Conservation (phyloP, 1,284 basidiomycete genomes). For the Porogramme epimiltina region DNA sequence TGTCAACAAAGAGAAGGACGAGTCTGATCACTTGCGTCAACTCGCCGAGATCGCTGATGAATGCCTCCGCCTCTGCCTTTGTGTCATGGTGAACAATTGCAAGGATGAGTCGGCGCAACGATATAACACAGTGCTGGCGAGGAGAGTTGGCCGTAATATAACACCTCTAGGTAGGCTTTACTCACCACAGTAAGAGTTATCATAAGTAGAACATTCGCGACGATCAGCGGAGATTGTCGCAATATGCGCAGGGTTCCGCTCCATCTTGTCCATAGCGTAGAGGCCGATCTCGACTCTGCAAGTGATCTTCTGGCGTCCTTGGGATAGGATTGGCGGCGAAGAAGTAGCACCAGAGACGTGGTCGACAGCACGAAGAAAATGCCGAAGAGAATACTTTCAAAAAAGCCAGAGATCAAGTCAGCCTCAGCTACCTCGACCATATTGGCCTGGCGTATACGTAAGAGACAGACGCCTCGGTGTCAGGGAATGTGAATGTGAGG, state of each 20-base stretch:
- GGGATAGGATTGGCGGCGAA: not conserved
- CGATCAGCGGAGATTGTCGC: not conserved
- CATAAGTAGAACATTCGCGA: not conserved
- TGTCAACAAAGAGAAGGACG: not conserved
- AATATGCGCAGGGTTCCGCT: not conserved
- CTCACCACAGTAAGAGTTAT: not conserved
- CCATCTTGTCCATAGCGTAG: not conserved
- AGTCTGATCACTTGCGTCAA: not conserved
- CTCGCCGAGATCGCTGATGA: not conserved
- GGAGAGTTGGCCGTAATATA: not conserved
- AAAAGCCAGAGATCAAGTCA: not conserved
- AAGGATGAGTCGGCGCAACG: not conserved
- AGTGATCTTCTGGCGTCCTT: no score
- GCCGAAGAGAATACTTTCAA: slow-evolving; percentile 3
- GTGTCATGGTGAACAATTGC: not conserved
- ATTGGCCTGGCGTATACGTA: no score
- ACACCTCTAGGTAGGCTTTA: not conserved
- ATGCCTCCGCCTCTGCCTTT: not conserved
- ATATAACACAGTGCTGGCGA: not conserved
- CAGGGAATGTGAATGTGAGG: no score
- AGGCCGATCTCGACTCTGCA: not conserved
- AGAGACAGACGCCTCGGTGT: no score
- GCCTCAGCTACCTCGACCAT: not conserved
- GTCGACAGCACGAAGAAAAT: slow-evolving; percentile 3
- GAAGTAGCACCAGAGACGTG: not conserved